These are phyloP conservation scores for Colletotrichum sp. DNA, from an alignment of 2,329 filamentous ascomycete species.

Conservation along the genomic window DNA sequence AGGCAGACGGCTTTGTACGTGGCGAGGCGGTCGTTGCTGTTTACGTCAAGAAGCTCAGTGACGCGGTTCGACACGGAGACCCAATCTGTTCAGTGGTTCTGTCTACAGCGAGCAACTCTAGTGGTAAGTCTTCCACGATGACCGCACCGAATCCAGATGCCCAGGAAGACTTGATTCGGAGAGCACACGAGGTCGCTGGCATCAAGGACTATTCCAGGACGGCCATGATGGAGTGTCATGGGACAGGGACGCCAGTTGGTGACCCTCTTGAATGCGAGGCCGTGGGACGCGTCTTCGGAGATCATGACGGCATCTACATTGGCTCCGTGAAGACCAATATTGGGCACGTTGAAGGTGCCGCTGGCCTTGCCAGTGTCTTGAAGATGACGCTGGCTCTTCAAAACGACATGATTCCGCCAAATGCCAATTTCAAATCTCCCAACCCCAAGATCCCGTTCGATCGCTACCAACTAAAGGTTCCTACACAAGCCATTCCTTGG, in stretches of 20 bases:
- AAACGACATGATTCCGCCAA: conserved; percentile 11
- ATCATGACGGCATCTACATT: conserved; percentile 27
- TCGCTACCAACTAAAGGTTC: conserved; percentile 27
- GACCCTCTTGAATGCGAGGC: conserved; percentile 45
- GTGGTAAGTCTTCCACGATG: conserved; percentile 40
- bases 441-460: conserved; percentile 18
- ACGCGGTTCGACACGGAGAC: conserved; percentile 44
- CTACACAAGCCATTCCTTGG: conserved; percentile 27
- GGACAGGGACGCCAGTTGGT: conserved; percentile 48
- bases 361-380: conserved; percentile 33
- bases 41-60: conserved; percentile 42
- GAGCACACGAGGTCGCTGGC: conserved; percentile 26
- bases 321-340: conserved; percentile 40
- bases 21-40: conserved; percentile 42
- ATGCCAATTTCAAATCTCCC: conserved; percentile 14
- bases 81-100: conserved; percentile 34
- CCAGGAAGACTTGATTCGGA: conserved; percentile 30
- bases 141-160: conserved; percentile 36
- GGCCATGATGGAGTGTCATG: conserved; percentile 44
- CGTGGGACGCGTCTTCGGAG: conserved; percentile 34
- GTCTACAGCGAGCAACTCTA: conserved; percentile 31
- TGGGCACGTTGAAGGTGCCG: conserved; percentile 39
- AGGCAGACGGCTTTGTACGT: conserved; percentile 48
- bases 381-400: conserved; percentile 33
- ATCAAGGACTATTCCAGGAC: conserved; percentile 25